Evolutionary conservation across 306 rosid species (phyloP), one percentile per base, ranked within the genome.

Genomic region (Medicago truncatula): DNA sequence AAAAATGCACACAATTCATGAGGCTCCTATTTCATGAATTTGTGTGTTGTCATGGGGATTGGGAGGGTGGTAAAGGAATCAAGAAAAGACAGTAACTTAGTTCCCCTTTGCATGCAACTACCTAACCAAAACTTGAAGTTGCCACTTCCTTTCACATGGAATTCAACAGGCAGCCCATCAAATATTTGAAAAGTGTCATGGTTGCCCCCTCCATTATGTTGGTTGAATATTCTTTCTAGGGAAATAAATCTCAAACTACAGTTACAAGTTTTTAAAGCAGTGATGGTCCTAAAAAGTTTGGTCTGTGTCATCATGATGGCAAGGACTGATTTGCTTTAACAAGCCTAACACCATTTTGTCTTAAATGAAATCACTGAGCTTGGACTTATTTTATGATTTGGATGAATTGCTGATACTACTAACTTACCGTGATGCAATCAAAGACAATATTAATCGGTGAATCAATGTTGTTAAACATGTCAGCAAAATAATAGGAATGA

Each of bases 261-360:
- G 2, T 36, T 2, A 6, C 59, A 66, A 23, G 21, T 15, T 25
- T 68, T 44, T 14, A 47, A 72, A 34, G 4, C 9, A 63, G 15
- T 62, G 67, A 34, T 64, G 70, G 52, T 69, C 69, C 61, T 70
- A 40, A 23, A 62, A 53, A 18, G 63, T 75, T 68, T 80, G 67
- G 64, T 67, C 21, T n/a, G 31, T 28, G 70, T 67, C 70, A 67
- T 68, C n/a, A 4, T 63, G 40, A 64, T 14, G 6, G 0, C 58
- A 16, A 25, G 66, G 67, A 39, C 57, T 63, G 12, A 21, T 67
- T 69, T 75, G 0, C 61, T 31, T 69, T 9, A 46, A 52, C 58
- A 70, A 68, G 70, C 81, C 43, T 63, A 46, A 9, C 13, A 0
- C 41, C 8, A 4, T 0, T 28, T 61, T 34, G 0, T 38, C 41